Percentiles rank a stretch among this genome's conserved stretches.
These are phyloP conservation scores for Rossbeevera mucosa DNA, from an alignment of 768 basidiomycete genomes.

Conservation along the genomic window DNA sequence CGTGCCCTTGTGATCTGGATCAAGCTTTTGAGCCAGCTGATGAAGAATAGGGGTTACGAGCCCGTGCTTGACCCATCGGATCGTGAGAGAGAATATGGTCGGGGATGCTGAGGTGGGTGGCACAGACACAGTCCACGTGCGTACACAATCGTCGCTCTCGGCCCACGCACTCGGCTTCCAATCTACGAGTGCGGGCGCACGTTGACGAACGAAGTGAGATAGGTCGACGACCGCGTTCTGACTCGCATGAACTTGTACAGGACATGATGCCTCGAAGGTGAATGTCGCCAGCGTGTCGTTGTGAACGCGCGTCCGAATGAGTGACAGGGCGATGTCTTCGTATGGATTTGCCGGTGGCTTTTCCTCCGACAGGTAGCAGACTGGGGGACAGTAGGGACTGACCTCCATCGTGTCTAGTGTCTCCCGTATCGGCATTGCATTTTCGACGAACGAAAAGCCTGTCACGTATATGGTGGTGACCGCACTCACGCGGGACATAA, in stretches of 20 bases:
- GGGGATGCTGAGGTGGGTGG: conserved; percentile 13
- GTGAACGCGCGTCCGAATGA: conserved; percentile 18
- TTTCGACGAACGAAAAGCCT: conserved; percentile 47
- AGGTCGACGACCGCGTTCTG: conserved; percentile 57
- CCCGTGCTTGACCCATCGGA: conserved; percentile 51
- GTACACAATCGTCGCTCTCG: conserved; percentile 58
- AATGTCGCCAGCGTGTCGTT: conserved; percentile 47
- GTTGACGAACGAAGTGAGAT: conserved; percentile 43
- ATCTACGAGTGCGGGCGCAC: conserved; percentile 49
- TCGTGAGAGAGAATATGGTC: conserved; percentile 42
- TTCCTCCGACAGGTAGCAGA: conserved; percentile 51
- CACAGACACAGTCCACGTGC: conserved; percentile 59
- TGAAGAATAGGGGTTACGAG: conserved; percentile 55
- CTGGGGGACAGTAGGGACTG: conserved; percentile 59
- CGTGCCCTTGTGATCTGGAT: conserved; percentile 2
- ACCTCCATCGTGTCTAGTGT: conserved; percentile 22
- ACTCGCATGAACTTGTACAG: conserved; percentile 32
- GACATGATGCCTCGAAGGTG: conserved; percentile 39
- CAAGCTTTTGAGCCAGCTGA: conserved; percentile 30
- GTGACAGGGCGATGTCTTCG: conserved; percentile 27
- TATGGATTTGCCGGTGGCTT: conserved; percentile 24
- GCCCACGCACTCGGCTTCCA: conserved; percentile 35
- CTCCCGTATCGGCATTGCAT: conserved; percentile 54
- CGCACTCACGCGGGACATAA: conserved; percentile 48
- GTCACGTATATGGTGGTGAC: conserved; percentile 48